Evolutionary conservation across 2,329 filamentous ascomycete species (phyloP), one percentile per base, ranked within the genome.

Genomic region (Trichoderma sp.): DNA sequence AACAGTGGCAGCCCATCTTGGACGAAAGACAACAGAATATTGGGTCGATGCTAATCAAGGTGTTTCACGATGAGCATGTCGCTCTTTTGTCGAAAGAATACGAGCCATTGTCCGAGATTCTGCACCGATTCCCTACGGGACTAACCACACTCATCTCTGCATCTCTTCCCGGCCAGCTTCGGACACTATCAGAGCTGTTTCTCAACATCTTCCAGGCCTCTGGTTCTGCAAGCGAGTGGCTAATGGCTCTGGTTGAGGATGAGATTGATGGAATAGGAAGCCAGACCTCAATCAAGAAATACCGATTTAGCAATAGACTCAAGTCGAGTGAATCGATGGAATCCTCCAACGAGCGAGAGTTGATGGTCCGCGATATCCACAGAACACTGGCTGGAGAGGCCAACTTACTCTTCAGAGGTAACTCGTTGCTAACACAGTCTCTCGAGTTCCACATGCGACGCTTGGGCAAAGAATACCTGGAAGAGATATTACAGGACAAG

Each of bases 161-260:
- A 62, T 90, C 93, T 74, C 88, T 98, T 73, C 93, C 95, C 0
- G 90, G 91, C 3, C 93, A 95, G 80, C 87, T 98, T 41, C 93
- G 93, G 71, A 89, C 91, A n/a, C 84, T 98, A 9, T 94, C 95
- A 2, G 95, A 98, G 81, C 92, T 93, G 33, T 91, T 98, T 50
- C 86, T 98, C 77, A 97, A 98, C 82, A 97, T 99, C 71, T 99
- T 96, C 80, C 97, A 99, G 81, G 95, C 97, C 3, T 96, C 95
- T 3, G 95, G 94, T 0, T 91, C 91, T 50, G 93, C 94, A 3
- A 89, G 90, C 60, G 95, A 98, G 76, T 99, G 97, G 97, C 89
- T 99, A 27, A 97, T 95, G 88, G 92, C 94, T 3, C 87, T 99
- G 56, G 94, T 98, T 0, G 97, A 99, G 83, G 96, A 98, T 81